phyloP scores from a whole-genome alignment of 2,329 filamentous ascomycete species.

The Aspergillus aculeatinus region DNA sequence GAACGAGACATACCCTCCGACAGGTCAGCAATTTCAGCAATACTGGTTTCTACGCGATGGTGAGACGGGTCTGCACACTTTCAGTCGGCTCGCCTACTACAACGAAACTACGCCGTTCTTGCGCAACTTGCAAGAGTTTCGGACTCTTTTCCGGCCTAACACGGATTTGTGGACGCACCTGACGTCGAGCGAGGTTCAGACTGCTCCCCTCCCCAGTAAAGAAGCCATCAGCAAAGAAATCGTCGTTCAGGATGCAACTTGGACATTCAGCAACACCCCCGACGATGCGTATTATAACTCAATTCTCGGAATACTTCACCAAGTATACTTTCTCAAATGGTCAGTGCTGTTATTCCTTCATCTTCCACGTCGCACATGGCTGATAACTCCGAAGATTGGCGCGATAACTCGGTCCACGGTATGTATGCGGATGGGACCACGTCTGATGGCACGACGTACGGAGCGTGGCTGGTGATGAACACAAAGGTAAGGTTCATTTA shows the following conservation, averaged over 20 bases:
- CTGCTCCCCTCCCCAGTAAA: conserved; percentile 52
- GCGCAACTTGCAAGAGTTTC: conserved; percentile 60
- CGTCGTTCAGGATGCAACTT: conserved; percentile 64
- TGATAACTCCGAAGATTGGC: conserved; percentile 39
- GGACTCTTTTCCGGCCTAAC: conserved; percentile 62
- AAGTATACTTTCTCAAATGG: conserved; percentile 64
- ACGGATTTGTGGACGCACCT: conserved; percentile 62
- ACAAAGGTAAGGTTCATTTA: conserved; percentile 53
- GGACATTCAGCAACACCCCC: conserved; percentile 57
- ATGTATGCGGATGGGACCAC: conserved; percentile 53
- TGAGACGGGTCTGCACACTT: conserved; percentile 63
- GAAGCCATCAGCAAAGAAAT: conserved; percentile 41
- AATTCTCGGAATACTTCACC: conserved; percentile 63
- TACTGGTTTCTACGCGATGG: conserved; percentile 65
- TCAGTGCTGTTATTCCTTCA: not conserved
- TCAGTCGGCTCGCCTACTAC: conserved; percentile 60
- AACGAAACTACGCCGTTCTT: conserved; percentile 58
- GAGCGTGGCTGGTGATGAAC: conserved; percentile 65
- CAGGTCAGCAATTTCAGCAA: conserved; percentile 61
- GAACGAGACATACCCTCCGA: conserved; percentile 58
- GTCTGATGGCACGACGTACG: conserved; percentile 54
- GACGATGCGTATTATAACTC: conserved; percentile 55
- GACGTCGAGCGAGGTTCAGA: conserved; percentile 56
- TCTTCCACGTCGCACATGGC: not conserved
- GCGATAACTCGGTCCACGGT: conserved; percentile 59